A percentile compares a stretch with the other conserved stretches of the same genome.
phyloP scores from a whole-genome alignment of 2,329 filamentous ascomycete species.

The Trichoderma guizhouense region DNA sequence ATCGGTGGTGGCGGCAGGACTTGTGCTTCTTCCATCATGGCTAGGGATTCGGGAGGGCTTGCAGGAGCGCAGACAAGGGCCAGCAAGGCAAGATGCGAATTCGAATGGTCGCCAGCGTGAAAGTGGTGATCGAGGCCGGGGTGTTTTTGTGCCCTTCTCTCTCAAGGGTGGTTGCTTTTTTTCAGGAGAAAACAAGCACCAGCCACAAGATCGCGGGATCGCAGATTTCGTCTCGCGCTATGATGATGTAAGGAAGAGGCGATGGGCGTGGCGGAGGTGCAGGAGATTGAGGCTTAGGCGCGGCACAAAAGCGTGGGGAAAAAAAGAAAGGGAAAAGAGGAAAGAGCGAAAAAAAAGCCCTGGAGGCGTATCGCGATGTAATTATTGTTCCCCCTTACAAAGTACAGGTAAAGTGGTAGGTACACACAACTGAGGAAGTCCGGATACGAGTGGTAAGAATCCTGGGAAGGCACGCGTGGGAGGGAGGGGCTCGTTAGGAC shows the following conservation, averaged over 20 bases:
- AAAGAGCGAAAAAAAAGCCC: not conserved
- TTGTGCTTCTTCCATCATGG: slow-evolving; percentile 47
- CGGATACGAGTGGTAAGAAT: slow-evolving; percentile 12
- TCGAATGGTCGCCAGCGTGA: slow-evolving; percentile 17
- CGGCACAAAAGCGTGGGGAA: slow-evolving; percentile 10
- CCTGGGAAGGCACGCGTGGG: slow-evolving; percentile 17
- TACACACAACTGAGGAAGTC: slow-evolving; percentile 7
- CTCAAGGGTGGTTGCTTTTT: not conserved
- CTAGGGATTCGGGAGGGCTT: slow-evolving; percentile 22
- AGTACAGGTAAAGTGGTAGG: not conserved
- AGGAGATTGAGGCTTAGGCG: not conserved
- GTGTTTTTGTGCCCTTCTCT: not conserved
- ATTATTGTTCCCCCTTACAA: slow-evolving; percentile 15
- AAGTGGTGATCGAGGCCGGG: not conserved
- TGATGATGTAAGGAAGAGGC: slow-evolving; percentile 11
- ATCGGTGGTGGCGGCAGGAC: slow-evolving; percentile 38
- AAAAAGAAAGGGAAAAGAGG: not conserved
- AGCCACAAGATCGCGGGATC: slow-evolving; percentile 15
- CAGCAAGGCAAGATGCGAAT: slow-evolving; percentile 1
- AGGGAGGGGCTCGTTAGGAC: slow-evolving; percentile 13
- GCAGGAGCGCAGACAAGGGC: not conserved
- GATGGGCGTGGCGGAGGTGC: slow-evolving; percentile 10
- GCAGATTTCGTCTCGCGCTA: slow-evolving; percentile 16
- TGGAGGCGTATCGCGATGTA: slow-evolving; percentile 15
- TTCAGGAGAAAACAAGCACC: slow-evolving; percentile 13